A percentile compares a stretch with the other conserved stretches of the same genome.
Conservation (phyloP, 345 rosid species). For the Lepidium aucheri region DNA sequence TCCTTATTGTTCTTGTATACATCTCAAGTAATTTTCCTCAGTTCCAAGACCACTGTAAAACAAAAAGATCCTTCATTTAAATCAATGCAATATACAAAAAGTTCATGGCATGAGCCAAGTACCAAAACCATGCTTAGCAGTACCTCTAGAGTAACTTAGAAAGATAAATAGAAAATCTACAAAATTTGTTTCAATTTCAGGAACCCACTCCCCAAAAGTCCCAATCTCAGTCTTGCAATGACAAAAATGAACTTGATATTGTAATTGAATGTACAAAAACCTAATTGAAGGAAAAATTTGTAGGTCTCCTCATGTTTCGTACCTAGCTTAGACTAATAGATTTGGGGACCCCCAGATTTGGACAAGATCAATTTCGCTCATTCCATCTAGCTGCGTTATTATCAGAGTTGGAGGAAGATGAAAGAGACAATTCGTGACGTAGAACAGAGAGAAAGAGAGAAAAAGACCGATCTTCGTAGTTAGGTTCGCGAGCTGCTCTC, state of each 20-base stretch:
- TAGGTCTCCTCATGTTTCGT: neutral
- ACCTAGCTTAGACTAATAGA: neutral
- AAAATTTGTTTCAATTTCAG: neutral
- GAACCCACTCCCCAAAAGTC: neutral
- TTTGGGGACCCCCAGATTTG: neutral
- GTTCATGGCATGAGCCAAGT: neutral
- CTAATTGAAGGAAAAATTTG: neutral
- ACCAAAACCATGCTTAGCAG: neutral
- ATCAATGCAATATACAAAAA: neutral
- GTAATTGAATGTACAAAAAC: neutral
- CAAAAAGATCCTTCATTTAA: neutral
- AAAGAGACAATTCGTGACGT: neutral
- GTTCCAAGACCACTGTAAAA: slow-evolving; percentile 16
- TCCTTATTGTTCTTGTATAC: slow-evolving; percentile 55
- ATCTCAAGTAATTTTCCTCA: slow-evolving; percentile 34
- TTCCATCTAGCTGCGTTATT: neutral
- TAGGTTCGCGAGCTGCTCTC: neutral
- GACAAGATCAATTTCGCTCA: neutral
- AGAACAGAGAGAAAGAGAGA: neutral
- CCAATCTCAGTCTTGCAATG: neutral
- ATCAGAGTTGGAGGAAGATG: slow-evolving; percentile 2
- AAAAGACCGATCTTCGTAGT: slow-evolving; percentile 1
- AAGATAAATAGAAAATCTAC: neutral
- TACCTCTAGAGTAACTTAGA: neutral
- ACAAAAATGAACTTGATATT: neutral